Percentiles rank a stretch among this genome's conserved stretches.
phyloP scores from a whole-genome alignment of 2,329 filamentous ascomycete species.

The Colletotrichum trifolii region DNA sequence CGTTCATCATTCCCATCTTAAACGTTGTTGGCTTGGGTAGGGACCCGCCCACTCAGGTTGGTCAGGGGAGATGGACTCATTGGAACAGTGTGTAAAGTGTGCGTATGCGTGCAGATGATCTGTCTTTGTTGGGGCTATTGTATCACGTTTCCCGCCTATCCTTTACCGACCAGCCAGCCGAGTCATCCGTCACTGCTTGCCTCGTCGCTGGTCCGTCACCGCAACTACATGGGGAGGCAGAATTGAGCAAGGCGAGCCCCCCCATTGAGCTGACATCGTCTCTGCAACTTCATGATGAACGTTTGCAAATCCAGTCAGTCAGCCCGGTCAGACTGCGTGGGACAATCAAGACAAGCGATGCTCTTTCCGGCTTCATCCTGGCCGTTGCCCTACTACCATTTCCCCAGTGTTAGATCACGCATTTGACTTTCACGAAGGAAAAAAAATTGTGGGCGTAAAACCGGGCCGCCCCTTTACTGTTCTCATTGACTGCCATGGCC shows the following conservation, averaged over 20 bases:
- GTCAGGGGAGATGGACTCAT: slow-evolving; percentile 16
- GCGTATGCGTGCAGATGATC: slow-evolving; percentile 31
- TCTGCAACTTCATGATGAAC: slow-evolving; percentile 10
- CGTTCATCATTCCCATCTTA: too few relatives aligned
- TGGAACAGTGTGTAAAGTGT: slow-evolving; percentile 11
- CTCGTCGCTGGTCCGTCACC: background rate
- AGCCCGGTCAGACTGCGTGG: slow-evolving; percentile 26
- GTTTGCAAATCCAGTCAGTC: slow-evolving; percentile 18
- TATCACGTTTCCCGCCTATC: slow-evolving; percentile 19
- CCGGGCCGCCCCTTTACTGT: slow-evolving; percentile 26
- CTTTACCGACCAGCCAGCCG: slow-evolving; percentile 11
- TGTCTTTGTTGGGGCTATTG: slow-evolving; percentile 31
- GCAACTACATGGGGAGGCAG: background rate
- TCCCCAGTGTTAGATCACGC: slow-evolving; percentile 30
- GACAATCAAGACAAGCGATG: slow-evolving; percentile 41
- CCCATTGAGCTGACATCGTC: slow-evolving; percentile 7
- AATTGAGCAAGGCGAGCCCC: slow-evolving; percentile 16
- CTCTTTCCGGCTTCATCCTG: slow-evolving; percentile 31
- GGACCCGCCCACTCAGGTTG: background rate
- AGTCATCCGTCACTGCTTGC: slow-evolving; percentile 1
- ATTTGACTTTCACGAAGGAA: slow-evolving; percentile 34
- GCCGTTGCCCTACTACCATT: slow-evolving; percentile 16
- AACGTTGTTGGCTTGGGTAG: too few relatives aligned
- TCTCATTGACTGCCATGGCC: slow-evolving; percentile 31
- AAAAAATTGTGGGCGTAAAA: slow-evolving; percentile 29